Conservation (phyloP, 2,329 filamentous ascomycete species). For the Ceratocystis harringtonii region DNA sequence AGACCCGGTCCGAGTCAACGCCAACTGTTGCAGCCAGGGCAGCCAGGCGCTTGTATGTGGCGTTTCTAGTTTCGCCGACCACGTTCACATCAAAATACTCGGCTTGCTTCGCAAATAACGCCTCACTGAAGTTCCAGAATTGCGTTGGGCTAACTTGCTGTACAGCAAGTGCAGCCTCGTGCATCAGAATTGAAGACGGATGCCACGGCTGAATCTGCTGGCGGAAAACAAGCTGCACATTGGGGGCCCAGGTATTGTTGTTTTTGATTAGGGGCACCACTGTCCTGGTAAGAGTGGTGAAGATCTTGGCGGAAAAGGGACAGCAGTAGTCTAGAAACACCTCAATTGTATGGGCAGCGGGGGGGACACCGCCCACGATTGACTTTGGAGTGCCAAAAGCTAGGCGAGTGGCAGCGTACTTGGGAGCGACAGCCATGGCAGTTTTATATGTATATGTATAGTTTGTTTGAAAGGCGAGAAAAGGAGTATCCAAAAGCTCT, state of each 20-base stretch:
- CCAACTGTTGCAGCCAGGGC: constrained; percentile 55
- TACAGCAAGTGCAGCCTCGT: constrained; percentile 76
- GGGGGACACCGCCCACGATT: constrained; percentile 25
- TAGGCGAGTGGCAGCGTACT: constrained; percentile 59
- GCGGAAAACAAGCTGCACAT: constrained; percentile 65
- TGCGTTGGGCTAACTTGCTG: constrained; percentile 51
- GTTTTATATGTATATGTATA: background rate
- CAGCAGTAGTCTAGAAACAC: constrained; percentile 82
- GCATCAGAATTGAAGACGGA: constrained; percentile 63
- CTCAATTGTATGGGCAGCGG: constrained; percentile 44
- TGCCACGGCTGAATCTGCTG: constrained; percentile 95
- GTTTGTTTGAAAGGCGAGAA: background rate
- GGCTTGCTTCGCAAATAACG: constrained; percentile 50
- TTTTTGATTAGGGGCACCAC: constrained; percentile 50
- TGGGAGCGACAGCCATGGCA: constrained; percentile 61
- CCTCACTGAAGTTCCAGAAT: constrained; percentile 67
- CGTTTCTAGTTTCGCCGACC: constrained; percentile 70
- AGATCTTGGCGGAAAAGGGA: constrained; percentile 54
- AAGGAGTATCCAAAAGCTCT: too few species aligned
- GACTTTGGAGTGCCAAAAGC: constrained; percentile 29
- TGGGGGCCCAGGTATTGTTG: constrained; percentile 40
- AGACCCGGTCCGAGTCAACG: constrained; percentile 55
- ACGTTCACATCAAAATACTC: constrained; percentile 75
- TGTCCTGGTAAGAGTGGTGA: constrained; percentile 55
- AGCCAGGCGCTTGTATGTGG: constrained; percentile 66